These are phyloP conservation scores for Lactuca sativa DNA, from an alignment of 129 eudicot species.

Conservation along the genomic window DNA sequence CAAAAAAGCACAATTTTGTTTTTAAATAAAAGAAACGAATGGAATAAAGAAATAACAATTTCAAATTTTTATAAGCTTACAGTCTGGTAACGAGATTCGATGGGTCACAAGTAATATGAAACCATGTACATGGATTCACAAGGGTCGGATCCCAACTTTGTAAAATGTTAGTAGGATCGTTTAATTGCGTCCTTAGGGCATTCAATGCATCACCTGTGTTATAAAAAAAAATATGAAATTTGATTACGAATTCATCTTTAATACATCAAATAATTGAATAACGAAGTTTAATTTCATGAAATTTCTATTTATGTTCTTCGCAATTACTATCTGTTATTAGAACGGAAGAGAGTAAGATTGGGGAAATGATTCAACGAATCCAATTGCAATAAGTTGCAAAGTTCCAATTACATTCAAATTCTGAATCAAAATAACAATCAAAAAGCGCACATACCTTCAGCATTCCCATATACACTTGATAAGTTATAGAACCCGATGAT, in stretches of 20 bases:
- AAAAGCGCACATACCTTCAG: slow-evolving; percentile 36
- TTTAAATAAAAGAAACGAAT: neutral
- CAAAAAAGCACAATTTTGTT: neutral
- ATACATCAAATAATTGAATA: neutral
- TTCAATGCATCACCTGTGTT: slow-evolving; percentile 63
- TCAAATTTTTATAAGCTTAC: slow-evolving; percentile 26
- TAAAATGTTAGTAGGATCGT: slow-evolving; percentile 62
- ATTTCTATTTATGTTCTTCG: neutral
- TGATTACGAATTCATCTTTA: neutral
- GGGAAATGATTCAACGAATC: neutral
- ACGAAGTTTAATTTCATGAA: neutral
- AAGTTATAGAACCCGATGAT: slow-evolving; percentile 27
- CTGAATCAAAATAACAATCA: slow-evolving; percentile 8
- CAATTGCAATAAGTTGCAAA: neutral
- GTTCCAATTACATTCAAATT: neutral
- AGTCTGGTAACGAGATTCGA: slow-evolving; percentile 67
- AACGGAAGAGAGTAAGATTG: neutral
- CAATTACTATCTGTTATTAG: neutral
- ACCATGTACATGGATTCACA: slow-evolving; percentile 88
- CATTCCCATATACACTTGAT: slow-evolving; percentile 38
- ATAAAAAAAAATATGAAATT: slow-evolving; percentile 11
- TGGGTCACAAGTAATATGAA: slow-evolving; percentile 67
- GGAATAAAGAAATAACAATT: neutral
- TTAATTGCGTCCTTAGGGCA: slow-evolving; percentile 46
- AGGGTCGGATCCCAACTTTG: slow-evolving; percentile 87